Evolutionary conservation across 768 basidiomycete genomes (phyloP), one percentile per base, ranked within the genome.

Genomic region (Auricularia sp.): DNA sequence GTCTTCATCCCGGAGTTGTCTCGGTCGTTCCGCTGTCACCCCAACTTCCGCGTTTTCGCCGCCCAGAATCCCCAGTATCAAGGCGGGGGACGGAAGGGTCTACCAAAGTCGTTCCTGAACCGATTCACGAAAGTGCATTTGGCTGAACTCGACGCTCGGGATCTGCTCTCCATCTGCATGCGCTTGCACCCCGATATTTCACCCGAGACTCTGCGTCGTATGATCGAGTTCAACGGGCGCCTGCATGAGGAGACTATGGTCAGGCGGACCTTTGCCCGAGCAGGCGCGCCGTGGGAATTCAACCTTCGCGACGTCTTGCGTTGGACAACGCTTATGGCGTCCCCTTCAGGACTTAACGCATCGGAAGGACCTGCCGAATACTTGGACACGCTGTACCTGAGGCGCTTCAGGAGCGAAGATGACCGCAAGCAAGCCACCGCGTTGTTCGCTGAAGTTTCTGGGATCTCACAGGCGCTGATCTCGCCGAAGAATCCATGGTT

Each of bases 111-210:
- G 0, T 99, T 97, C 77, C 80, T 98, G 64, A 97, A 99, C 74
- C 88, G 97, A 16, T 99, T 99, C 77, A 98, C 93, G n/a, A 95
- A 94, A 74, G 97, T 98, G 47, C 94, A 94, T 72, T 77, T 98
- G 58, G 87, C 94, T 69, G 92, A 96, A 69, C 83, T 98, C 44
- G 83, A 86, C 1, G 73, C 87, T 0, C 76, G 82, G 37, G 97
- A 99, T 75, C 79, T 97, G 63, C 79, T 87, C 54, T 75, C 87
- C 24, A 88, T 98, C 65, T 95, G 90, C 69, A 82, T 80, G 39
- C 83, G 86, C 63, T 80, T 92, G 24, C 91, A 89, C 74, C 88
- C 89, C 3, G 75, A 78, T 16, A 77, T 85, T 39, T 81, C 85
- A 14, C 72, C 79, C 56, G 75, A 79, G 2, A 71, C 82, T 16